A percentile compares a stretch with the other conserved stretches of the same genome.
Conservation (phyloP, 495 filamentous ascomycete species). For the Neurospora sp. region DNA sequence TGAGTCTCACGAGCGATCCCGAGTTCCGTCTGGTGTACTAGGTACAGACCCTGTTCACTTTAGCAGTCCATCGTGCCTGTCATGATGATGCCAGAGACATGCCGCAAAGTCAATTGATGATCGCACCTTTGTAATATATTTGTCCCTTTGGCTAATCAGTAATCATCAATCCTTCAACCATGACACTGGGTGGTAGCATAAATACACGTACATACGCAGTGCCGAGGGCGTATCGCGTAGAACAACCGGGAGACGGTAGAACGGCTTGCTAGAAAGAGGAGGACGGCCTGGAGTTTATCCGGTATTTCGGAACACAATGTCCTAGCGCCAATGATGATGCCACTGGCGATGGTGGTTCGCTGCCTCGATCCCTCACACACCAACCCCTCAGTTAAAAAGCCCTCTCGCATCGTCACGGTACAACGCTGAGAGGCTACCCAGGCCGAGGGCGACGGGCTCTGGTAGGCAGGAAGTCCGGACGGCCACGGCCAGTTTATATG, state of each 20-base stretch:
- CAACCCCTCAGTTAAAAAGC: not conserved
- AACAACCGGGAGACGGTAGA: not conserved
- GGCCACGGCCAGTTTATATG: not conserved
- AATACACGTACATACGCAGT: not conserved
- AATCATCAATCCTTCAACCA: not conserved
- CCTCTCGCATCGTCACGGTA: not conserved
- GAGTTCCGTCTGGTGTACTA: not conserved
- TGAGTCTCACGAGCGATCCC: not conserved
- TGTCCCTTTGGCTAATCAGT: not conserved
- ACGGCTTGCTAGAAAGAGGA: not conserved
- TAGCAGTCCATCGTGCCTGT: not conserved
- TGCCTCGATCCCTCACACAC: not conserved
- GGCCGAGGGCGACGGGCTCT: not conserved
- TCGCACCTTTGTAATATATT: not conserved
- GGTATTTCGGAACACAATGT: slow-evolving; percentile 7
- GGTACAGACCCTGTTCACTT: not conserved
- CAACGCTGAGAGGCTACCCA: not conserved
- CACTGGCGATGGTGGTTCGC: not conserved
- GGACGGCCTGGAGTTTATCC: slow-evolving; percentile 8
- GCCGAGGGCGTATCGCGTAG: slow-evolving; percentile 4
- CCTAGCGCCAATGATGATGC: slow-evolving; percentile 5
- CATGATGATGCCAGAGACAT: not conserved
- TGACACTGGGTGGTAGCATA: not conserved
- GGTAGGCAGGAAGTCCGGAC: not conserved
- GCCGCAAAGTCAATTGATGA: not conserved